Base-by-base conservation (phyloP, 2,329 filamentous ascomycete genomes). In the Chrysoporthe puriensis region DNA sequence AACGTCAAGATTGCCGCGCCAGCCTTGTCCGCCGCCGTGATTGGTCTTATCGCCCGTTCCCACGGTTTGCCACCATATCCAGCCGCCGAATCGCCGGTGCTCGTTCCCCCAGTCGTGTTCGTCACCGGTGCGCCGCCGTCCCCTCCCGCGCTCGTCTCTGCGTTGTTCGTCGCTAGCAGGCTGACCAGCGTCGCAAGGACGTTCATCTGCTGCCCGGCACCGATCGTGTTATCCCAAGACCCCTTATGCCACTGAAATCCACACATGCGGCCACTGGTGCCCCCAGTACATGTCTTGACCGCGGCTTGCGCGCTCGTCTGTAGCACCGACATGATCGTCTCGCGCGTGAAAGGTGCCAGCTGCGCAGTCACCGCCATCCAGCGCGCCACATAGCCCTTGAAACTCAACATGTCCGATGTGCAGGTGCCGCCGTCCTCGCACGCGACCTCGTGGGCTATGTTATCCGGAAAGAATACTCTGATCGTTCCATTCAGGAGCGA, bases 401-500 rank as follows among this genome's bases (percentile, higher is more conserved):
- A 89, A 26, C 83, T 82, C 64, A 82, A 79, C 75, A 89, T 85
- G 72, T 91, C 89, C 26, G 80, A 80, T 70, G 85, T 85, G 78
- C 89, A 91, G 2, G 74, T 80, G 13, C 66, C 70, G 0, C 79
- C 77, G 26, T 69, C 63, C 73, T 90, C 88, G 77, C 90, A 91
- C 21, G 86, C 81, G 43, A 75, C 73, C 73, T 89, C 86, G 74
- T 78, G 84, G 77, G 88, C 85, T 71, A 87, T 58, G 54, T 70
- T 71, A 48, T 73, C 75, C 63, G 82, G 75, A 64, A 81, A 80
- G 77, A 88, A 88, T 73, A 84, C 82, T 32, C 74, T 73, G 59
- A 82, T 77, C 4, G 77, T 74, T 21, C 66, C 74, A 8, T 80
- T 77, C 40, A 88, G 74, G 60, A 89, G 81, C 18, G 82, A 81